Evolutionary conservation across 176 grass and related monocot species (phyloP).

Genomic region (Lolium perenne): DNA sequence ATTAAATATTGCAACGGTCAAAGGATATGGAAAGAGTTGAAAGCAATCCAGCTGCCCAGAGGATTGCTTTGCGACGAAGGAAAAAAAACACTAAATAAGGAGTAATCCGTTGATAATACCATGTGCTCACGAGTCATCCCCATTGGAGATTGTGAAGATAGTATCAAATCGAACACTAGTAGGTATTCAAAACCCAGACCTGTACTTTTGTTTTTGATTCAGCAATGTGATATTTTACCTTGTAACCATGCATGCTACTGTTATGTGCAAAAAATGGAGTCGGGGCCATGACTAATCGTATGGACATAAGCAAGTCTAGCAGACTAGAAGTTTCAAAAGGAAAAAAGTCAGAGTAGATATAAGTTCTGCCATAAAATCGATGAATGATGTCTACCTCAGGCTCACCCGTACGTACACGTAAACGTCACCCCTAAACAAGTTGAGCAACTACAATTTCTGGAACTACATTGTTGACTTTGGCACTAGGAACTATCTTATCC

Average conservation of each 20-base stretch:
- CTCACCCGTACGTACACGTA: slow-evolving; percentile 39
- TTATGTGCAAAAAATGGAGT: background rate
- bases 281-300: too few species aligned
- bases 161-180: background rate
- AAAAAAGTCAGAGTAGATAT: background rate
- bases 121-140: background rate
- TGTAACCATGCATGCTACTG: background rate
- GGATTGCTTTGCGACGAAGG: slow-evolving; percentile 28
- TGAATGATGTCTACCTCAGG: background rate
- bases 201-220: background rate
- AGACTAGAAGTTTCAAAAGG: background rate
- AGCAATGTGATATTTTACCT: background rate
- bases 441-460: background rate
- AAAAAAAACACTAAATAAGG: background rate
- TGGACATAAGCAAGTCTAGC: background rate
- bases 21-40: slow-evolving; percentile 32
- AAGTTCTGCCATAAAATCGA: background rate
- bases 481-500: background rate
- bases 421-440: slow-evolving; percentile 17
- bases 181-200: background rate
- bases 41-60: background rate
- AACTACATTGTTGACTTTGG: slow-evolving; percentile 21
- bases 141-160: background rate
- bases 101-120: slow-evolving; percentile 21
- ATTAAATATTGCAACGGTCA: slow-evolving; percentile 22